Conservation (phyloP, 768 basidiomycete species). For the Termitomyces sp. region DNA sequence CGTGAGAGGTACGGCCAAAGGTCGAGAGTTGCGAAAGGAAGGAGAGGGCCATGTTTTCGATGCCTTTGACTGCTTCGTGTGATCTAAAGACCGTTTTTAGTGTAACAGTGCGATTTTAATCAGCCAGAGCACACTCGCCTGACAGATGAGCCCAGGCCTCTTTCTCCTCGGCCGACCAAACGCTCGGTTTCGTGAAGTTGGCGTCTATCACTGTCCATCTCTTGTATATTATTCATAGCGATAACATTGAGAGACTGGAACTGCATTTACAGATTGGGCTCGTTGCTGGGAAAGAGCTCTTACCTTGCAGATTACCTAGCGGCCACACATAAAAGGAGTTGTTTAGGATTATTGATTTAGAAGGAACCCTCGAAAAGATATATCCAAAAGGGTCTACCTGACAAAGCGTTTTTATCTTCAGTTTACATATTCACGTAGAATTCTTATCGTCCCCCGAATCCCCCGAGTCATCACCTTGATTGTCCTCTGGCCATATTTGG, state of each 20-base stretch:
- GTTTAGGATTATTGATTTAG: constrained; percentile 1
- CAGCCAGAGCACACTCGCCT: background rate
- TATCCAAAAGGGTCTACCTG: background rate
- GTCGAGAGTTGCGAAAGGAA: constrained; percentile 30
- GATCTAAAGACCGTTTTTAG: background rate
- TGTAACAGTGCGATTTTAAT: background rate
- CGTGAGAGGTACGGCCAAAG: constrained; percentile 11
- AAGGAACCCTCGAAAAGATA: background rate
- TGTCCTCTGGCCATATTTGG: constrained; percentile 16
- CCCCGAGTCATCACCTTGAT: constrained; percentile 14
- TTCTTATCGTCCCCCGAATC: constrained; percentile 11
- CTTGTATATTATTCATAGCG: background rate
- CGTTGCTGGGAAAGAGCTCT: background rate
- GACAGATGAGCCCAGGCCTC: background rate
- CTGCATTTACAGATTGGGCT: background rate
- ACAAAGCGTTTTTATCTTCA: background rate
- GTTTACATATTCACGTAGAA: background rate
- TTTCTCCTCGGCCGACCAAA: background rate
- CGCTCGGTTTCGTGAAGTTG: background rate
- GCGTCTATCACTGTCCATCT: background rate
- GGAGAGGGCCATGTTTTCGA: constrained; percentile 30
- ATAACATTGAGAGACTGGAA: background rate
- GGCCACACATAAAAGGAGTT: background rate
- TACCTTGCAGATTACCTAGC: background rate
- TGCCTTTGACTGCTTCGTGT: constrained; percentile 16